A percentile compares a stretch with the other conserved stretches of the same genome.
phyloP scores from a whole-genome alignment of 768 basidiomycete species.

The Pulveroboletus frians region DNA sequence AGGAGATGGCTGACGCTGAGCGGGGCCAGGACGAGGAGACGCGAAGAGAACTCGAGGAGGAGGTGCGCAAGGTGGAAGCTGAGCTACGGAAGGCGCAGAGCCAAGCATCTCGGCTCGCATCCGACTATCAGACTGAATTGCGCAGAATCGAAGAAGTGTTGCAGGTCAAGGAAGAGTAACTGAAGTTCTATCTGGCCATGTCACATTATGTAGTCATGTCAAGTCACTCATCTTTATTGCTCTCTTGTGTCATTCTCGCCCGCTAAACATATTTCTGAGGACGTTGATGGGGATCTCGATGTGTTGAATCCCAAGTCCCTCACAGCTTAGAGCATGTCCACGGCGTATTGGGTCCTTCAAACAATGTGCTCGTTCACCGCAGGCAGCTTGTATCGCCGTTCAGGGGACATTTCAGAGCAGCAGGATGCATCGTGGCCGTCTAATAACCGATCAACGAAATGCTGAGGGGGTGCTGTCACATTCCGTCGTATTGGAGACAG shows the following conservation, averaged over 20 bases:
- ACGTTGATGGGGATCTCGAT: slow-evolving; percentile 16
- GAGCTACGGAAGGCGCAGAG: slow-evolving; percentile 27
- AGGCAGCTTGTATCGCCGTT: slow-evolving; percentile 15
- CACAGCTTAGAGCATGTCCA: slow-evolving; percentile 1
- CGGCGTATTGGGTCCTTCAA: slow-evolving; percentile 6
- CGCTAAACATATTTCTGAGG: slow-evolving; percentile 1
- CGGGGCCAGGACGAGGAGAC: slow-evolving; percentile 43
- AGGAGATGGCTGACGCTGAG: slow-evolving; percentile 45
- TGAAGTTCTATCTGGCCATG: not conserved
- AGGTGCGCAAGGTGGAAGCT: slow-evolving; percentile 29
- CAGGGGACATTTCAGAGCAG: slow-evolving; percentile 6
- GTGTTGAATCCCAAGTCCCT: not conserved
- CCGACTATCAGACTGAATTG: slow-evolving; percentile 31
- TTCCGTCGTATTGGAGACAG: not conserved
- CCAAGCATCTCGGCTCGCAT: slow-evolving; percentile 28
- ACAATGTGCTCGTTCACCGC: not conserved
- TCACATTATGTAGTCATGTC: slow-evolving; percentile 22
- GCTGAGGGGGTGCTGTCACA: slow-evolving; percentile 15
- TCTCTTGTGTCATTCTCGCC: slow-evolving; percentile 2
- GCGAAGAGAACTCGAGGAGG: slow-evolving; percentile 41
- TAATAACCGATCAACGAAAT: slow-evolving; percentile 25
- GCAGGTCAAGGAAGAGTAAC: slow-evolving; percentile 28
- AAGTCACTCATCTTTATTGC: slow-evolving; percentile 17
- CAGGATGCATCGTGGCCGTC: slow-evolving; percentile 25
- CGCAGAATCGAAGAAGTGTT: slow-evolving; percentile 32